Base-by-base conservation (phyloP, 805 yeast genomes). In the Ogataea glucozyma region DNA sequence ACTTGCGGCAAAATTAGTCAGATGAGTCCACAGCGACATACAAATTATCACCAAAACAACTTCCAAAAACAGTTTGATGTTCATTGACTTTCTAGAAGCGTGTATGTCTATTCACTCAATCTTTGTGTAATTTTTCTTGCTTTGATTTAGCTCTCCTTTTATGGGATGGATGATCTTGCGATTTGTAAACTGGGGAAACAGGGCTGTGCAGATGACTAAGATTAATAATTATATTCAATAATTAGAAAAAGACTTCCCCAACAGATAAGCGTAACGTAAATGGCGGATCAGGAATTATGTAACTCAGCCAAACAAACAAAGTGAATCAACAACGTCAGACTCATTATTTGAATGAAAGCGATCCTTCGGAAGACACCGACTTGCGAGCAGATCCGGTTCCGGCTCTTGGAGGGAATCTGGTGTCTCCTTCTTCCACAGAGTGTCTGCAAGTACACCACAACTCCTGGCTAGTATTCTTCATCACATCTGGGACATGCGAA, bases 401-500 rank as follows among this genome's bases (percentile, higher is more conserved):
- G 1, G 85, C 83, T 54, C 58, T 71, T 43, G 85, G 85, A 18
- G 85, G 85, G 51, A 67, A 79, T 14, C 63, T 56, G n/a, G 61
- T 62, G 35, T 70, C 58, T 5, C 58, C 65, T 3, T 59, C 61
- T 2, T 64, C 71, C 44, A 72, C 74, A 17, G 63, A 54, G 41
- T 71, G 72, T 43, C 66, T 67, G 60, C 85, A 79, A 26, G 79
- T 70, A 56, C 85, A 79, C 80, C 81, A 75, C 44, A 62, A 65
- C 16, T 60, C 61, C 43, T 64, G 67, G 22, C 73, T 75, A 16
- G 81, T 75, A 43, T 56, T 51, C 40, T 71, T 72, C 84, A 79
- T 78, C n/a, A 79, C 80, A 12, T 59, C 49, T n/a, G 71, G 48
- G 31, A 78, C 64, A 52, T 79, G 83, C n/a, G 61, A 33, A 21